Percentiles rank a stretch among this genome's conserved stretches.
phyloP scores from a whole-genome alignment of 768 basidiomycete genomes.

The Kwoniella europaea region DNA sequence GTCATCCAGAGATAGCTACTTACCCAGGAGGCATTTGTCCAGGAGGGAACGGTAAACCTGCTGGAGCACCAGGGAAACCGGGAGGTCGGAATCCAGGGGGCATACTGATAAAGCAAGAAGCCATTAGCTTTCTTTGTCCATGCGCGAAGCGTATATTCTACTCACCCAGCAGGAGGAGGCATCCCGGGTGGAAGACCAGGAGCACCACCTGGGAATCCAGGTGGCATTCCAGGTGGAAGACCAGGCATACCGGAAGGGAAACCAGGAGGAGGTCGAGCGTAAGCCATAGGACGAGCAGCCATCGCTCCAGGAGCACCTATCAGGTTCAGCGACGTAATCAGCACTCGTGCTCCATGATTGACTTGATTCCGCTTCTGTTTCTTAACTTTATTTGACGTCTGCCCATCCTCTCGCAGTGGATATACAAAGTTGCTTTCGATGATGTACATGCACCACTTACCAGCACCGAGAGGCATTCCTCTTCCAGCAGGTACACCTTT shows the following conservation, averaged over 20 bases:
- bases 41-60: slow-evolving; percentile 54
- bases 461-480: slow-evolving; percentile 74
- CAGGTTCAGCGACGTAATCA: too few species aligned
- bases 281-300: slow-evolving; percentile 59
- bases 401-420: too few species aligned
- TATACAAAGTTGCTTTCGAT: not conserved
- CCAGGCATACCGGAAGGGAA: slow-evolving; percentile 72
- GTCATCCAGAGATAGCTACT: slow-evolving; percentile 9
- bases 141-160: not conserved
- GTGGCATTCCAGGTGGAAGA: slow-evolving; percentile 66
- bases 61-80: slow-evolving; percentile 53
- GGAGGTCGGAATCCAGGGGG: slow-evolving; percentile 57
- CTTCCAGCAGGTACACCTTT: slow-evolving; percentile 95
- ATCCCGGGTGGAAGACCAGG: slow-evolving; percentile 55
- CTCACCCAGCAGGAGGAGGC: slow-evolving; percentile 53
- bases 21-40: slow-evolving; percentile 59
- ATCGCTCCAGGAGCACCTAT: slow-evolving; percentile 55
- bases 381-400: too few species aligned
- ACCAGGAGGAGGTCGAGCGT: slow-evolving; percentile 58
- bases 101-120: slow-evolving; percentile 33
- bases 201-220: slow-evolving; percentile 54
- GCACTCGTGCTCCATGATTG: too few species aligned
- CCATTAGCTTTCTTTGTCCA: not conserved
- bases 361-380: too few species aligned
- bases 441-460: slow-evolving; percentile 43